Evolutionary conservation across 129 eudicot genomes (phyloP).

Genomic region (Artemisia tridentata): DNA sequence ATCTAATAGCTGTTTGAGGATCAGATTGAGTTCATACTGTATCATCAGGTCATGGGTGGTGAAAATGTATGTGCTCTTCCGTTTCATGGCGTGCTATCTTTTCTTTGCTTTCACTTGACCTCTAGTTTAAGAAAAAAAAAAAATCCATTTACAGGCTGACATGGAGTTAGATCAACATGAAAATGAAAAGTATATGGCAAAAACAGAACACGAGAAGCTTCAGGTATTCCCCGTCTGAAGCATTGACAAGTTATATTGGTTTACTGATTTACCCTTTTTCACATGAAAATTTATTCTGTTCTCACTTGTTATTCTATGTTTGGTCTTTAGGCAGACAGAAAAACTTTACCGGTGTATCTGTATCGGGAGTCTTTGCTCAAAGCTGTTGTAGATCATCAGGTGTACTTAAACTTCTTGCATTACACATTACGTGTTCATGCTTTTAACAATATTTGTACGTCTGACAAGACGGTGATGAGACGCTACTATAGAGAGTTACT

Average conservation of each 20-base stretch:
- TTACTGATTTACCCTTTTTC: constrained; percentile 8
- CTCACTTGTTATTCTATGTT: background rate
- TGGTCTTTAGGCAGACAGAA: background rate
- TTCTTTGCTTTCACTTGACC: too few species aligned
- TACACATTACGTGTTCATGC: too few species aligned
- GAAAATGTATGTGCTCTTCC: background rate
- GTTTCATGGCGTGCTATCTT: background rate
- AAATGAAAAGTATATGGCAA: background rate
- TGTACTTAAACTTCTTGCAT: constrained; percentile 18
- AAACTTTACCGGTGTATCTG: constrained; percentile 39
- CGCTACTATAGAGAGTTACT: too few species aligned
- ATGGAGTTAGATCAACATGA: too few species aligned
- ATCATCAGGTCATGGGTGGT: background rate
- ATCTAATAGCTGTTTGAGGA: background rate
- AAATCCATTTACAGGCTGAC: background rate
- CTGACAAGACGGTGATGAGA: too few species aligned
- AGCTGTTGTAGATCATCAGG: constrained; percentile 90
- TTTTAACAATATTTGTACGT: too few species aligned
- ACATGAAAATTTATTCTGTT: background rate
- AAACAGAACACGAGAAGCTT: background rate
- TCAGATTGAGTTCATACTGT: background rate
- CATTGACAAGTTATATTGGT: background rate
- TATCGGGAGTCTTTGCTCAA: constrained; percentile 77
- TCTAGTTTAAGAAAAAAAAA: too few species aligned
- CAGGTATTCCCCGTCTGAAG: background rate